Evolutionary conservation across 2,329 filamentous ascomycete genomes (phyloP), one percentile per base, ranked within the genome.

Genomic region (Penicillium occitanis): DNA sequence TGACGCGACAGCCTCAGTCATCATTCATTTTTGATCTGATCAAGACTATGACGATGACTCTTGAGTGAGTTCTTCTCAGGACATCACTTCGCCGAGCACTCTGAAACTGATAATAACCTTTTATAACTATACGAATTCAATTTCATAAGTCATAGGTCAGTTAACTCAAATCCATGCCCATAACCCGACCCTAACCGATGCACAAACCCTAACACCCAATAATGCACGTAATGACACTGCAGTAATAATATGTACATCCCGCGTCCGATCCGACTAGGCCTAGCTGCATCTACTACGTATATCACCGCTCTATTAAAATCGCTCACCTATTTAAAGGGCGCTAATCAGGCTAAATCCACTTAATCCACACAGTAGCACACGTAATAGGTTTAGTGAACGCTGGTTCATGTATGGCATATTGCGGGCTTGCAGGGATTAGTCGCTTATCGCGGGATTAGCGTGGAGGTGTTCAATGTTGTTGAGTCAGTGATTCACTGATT

Each of bases 281-380:
- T 57, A 57, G 53, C 53, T 57, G 33, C 53, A 57, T 35, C 53
- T 57, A n/a, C n/a, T n/a, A n/a, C n/a, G n/a, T n/a, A 57, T 57
- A 57, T 7, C 11, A 40, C 33, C 10, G 19, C 53, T 37, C 17
- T 57, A 13, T 37, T 57, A 57, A 57, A 57, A 57, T 57, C 53
- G 53, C 53, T 22, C 53, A 57, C 33, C 53, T 57, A 57, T 13
- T 37, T 22, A 14, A 22, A 7, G n/a, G 3, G 30, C 30, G n/a
- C n/a, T 25, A 37, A 57, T 6, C n/a, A 57, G 33, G 30, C 53
- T 57, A 57, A 37, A 22, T 19, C 51, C 51, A 13, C 22, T 57
- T 37, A 37, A 22, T 19, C 51, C 51, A 13, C 22, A 30, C 33
- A 57, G n/a, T 13, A 25, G 33, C 4, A 5, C 53, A 25, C 53